Base-by-base conservation (phyloP, 2,329 filamentous ascomycete genomes). In the Colletotrichum lentis region DNA sequence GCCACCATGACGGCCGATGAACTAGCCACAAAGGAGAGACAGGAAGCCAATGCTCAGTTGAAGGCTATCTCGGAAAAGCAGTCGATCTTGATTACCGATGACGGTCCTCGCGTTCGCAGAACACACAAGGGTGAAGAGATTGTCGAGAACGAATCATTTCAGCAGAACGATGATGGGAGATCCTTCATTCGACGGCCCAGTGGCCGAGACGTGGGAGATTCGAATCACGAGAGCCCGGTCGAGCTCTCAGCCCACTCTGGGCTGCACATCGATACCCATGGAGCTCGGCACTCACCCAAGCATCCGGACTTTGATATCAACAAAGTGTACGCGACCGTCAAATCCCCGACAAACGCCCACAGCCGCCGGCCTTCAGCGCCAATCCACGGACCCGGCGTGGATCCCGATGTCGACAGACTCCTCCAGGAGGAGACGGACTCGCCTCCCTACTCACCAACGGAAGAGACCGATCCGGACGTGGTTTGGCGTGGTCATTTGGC, bases 91-190 rank as follows among this genome's bases (percentile, higher is more conserved):
- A 89, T 95, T 68, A 87, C 93, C 16, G 88, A 92, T 22, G 88
- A 91, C 20, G 85, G 88, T 56, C 93, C 94, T 4, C 89, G 94
- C 3, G 90, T 97, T 64, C 88, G 94, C 73, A 89, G 92, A 72
- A 97, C 95, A 2, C 95, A 98, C 81, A 98, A 98, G 78, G 96
- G 96, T 14, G 94, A 97, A 67, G 96, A 98, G 76, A 79, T 97
- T 18, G 86, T 98, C 18, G 94, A 95, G 70, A 89, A 91, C 53
- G 93, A 96, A 41, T 84, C 80, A n/a, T 77, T 79, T 44, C 69
- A 78, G n/a, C 67, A 71, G 20, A 57, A 66, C 2, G 77, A 74
- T 43, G 78, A 80, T 27, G 74, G 76, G n/a, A 76, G 76, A 10
- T 78, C 79, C 1, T 74, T 76, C 16, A 70, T 78, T 67, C 73